Evolutionary conservation across 73 alveolate genomes (phyloP), one percentile per base, ranked within the genome.

Genomic region (Paramecium pentaurelia): DNA sequence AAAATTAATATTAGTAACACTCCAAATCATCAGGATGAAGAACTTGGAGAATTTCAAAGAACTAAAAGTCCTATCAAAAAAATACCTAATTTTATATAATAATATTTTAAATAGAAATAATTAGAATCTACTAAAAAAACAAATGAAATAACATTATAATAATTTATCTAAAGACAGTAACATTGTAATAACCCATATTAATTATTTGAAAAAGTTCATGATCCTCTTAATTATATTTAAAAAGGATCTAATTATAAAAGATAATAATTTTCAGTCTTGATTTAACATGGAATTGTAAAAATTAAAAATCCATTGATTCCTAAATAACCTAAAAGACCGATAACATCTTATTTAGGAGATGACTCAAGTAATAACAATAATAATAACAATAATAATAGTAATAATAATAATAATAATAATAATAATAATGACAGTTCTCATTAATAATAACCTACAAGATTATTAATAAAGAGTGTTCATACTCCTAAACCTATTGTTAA

Each of bases 401-500:
- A 25, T 20, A 64, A 27, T 27, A 64, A 18, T 32, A 64, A 40
- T 8, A 64, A 28, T 28, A 64, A 32, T 27, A 64, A 64, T 27
- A 64, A 64, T 20, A 64, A 64, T 27, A 64, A 64, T 64, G 47
- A 64, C 25, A 64, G 28, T 64, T 28, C 42, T 64, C 25, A 18
- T 6, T 27, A 64, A 47, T 30, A 42, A 27, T 10, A 49, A 36
- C 73, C 34, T 7, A 80, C 71, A 44, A 40, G 91, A 80, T 80
- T 80, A 25, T 80, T 25, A 10, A 80, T 40, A 20, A 47, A 49
- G 30, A 80, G 91, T 27, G 44, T 80, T 1, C 75, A 80, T 49
- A 80, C 91, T 45, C 91, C 91, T n/a, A 80, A 80, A 80, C 91
- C 91, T 12, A 80, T 80, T 6, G 75, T 80, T 8, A 44, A 38